Conservation (phyloP, 106 monocot genomes). For the Phalaenopsis equestris region DNA sequence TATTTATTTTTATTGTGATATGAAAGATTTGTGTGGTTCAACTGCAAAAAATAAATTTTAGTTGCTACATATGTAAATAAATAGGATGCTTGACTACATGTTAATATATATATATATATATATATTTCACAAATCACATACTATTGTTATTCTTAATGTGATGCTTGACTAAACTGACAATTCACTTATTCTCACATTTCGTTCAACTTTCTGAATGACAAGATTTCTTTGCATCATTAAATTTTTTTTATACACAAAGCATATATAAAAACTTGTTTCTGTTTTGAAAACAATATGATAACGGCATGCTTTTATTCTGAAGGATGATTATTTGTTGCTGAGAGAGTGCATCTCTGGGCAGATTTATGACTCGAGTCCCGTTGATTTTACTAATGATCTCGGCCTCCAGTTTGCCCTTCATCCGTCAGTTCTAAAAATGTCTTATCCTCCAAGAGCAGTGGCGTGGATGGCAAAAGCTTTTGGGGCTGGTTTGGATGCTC, state of each 20-base stretch:
- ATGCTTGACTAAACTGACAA: no score
- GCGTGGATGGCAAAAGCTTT: slow-evolving; percentile 72
- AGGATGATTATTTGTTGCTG: slow-evolving; percentile 68
- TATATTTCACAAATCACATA: neutral
- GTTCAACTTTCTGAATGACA: no score
- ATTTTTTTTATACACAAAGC: neutral
- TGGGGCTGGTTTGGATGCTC: slow-evolving; percentile 55
- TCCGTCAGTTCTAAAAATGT: slow-evolving; percentile 42
- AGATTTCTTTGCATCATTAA: neutral
- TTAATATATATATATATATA: no score
- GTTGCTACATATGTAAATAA: no score
- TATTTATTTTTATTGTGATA: no score
- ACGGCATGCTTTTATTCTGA: slow-evolving; percentile 5
- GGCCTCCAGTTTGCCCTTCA: slow-evolving; percentile 52
- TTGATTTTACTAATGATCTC: slow-evolving; percentile 73
- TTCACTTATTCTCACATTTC: no score
- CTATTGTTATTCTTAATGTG: neutral
- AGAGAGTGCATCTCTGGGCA: slow-evolving; percentile 75
- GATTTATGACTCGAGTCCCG: slow-evolving; percentile 79
- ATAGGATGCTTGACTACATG: no score
- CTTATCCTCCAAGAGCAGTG: slow-evolving; percentile 47
- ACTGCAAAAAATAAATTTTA: no score
- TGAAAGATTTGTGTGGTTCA: no score
- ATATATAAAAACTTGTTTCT: neutral
- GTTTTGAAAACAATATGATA: neutral